phyloP scores from a whole-genome alignment of 495 filamentous ascomycete genomes.

The Friedmanniomyces endolithicus region DNA sequence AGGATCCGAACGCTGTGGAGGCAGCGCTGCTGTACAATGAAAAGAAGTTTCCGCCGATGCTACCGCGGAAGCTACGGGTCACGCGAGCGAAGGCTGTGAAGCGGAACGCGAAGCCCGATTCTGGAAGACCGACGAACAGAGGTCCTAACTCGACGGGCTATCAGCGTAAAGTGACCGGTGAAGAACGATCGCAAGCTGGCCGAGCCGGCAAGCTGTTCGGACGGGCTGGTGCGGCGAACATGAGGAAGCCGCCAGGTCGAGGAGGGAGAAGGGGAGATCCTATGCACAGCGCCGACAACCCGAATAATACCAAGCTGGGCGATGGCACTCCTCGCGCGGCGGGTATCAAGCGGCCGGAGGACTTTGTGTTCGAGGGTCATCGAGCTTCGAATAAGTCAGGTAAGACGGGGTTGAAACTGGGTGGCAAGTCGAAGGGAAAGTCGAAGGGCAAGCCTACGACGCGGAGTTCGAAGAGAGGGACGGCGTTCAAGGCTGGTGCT shows the following conservation, averaged over 20 bases:
- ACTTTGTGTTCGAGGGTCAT: conserved; percentile 80
- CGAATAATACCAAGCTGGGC: not conserved
- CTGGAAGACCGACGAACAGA: conserved; percentile 34
- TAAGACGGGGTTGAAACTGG: conserved; percentile 36
- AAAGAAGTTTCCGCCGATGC: conserved; percentile 84
- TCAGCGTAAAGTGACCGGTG: conserved; percentile 50
- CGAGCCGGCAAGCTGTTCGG: conserved; percentile 76
- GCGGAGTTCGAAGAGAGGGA: conserved; percentile 28
- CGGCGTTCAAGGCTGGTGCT: conserved; percentile 38
- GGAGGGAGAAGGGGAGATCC: conserved; percentile 3
- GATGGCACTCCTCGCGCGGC: conserved; percentile 27
- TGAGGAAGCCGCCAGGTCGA: conserved; percentile 33
- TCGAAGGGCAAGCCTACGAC: conserved; percentile 38
- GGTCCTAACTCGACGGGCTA: conserved; percentile 33
- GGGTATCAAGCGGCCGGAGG: conserved; percentile 43
- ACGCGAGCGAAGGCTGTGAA: conserved; percentile 65
- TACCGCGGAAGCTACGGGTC: conserved; percentile 79
- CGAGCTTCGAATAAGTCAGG: conserved; percentile 59
- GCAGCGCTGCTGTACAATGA: conserved; percentile 71
- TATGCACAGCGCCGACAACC: not conserved
- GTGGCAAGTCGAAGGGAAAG: conserved; percentile 46
- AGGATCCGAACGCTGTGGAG: conserved; percentile 79
- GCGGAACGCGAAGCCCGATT: conserved; percentile 40
- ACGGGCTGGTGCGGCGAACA: conserved; percentile 55
- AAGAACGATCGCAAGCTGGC: conserved; percentile 60